These are phyloP conservation scores for Cylindrotheca closterium DNA, from an alignment of 108 stramenopile genomes.

Conservation along the genomic window DNA sequence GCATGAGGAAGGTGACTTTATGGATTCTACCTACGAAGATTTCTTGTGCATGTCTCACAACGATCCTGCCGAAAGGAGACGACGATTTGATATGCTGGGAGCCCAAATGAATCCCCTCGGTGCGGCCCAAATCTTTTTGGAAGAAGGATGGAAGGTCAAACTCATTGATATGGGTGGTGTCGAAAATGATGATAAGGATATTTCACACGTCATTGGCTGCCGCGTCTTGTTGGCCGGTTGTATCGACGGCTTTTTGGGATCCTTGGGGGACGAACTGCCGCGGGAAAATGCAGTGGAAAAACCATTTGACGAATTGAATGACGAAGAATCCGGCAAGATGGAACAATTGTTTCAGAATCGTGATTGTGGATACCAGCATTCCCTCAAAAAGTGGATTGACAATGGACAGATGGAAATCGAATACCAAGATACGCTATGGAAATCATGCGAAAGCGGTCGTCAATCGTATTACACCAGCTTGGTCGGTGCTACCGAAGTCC, in stretches of 20 bases:
- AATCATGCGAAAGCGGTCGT: conserved; percentile 1
- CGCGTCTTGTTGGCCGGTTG: conserved; percentile 21
- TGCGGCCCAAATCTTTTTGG: conserved; percentile 11
- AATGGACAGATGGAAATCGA: conserved; percentile 12
- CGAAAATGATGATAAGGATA: conserved; percentile 7
- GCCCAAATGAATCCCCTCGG: conserved; percentile 30
- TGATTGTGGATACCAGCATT: conserved; percentile 20
- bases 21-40: neutral
- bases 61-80: neutral
- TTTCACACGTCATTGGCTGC: conserved; percentile 29
- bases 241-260: conserved; percentile 9
- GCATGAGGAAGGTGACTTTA: neutral
- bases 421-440: conserved; percentile 14
- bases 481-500: neutral
- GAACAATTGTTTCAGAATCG: conserved; percentile 22
- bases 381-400: neutral
- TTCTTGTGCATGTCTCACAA: neutral
- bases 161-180: conserved; percentile 40
- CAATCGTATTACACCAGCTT: neutral
- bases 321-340: neutral
- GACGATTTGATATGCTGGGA: conserved; percentile 8
- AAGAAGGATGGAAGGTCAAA: conserved; percentile 21
- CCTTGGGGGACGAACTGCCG: conserved; percentile 7
- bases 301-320: neutral
- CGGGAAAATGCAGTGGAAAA: neutral